Evolutionary conservation across 306 rosid species (phyloP).

Genomic region (Pterocarpus santalinus): DNA sequence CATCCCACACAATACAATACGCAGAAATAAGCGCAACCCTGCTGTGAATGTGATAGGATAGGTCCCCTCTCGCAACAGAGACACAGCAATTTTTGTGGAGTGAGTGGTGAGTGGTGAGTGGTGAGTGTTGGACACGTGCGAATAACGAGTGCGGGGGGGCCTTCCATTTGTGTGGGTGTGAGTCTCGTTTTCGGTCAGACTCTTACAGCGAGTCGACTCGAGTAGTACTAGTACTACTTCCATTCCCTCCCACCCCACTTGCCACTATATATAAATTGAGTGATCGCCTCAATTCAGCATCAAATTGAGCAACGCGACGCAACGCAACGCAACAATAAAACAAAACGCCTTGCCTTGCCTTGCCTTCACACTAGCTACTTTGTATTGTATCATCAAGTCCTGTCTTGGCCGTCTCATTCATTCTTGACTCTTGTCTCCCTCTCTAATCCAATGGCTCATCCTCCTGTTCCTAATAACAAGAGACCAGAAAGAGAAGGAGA

Average conservation of each 20-base stretch:
- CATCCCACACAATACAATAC: no score
- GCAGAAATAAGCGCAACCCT: no score
- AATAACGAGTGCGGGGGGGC: constrained; percentile 39
- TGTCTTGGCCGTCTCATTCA: no score
- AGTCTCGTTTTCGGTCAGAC: neutral
- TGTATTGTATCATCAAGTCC: no score
- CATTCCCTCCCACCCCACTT: neutral
- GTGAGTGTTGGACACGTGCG: constrained; percentile 52
- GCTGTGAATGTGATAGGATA: neutral
- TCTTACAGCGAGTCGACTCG: neutral
- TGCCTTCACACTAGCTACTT: no score
- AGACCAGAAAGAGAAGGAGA: neutral
- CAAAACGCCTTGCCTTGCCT: no score
- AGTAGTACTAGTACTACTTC: neutral
- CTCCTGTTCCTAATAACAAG: neutral
- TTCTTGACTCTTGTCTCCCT: no score
- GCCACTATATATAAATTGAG: no score
- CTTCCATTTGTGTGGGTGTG: no score
- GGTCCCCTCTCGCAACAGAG: neutral
- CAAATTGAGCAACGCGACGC: no score
- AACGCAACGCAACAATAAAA: no score
- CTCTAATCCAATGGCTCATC: neutral
- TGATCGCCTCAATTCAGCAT: no score
- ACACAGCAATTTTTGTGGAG: neutral
- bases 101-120: neutral